phyloP scores from a whole-genome alignment of 2,329 filamentous ascomycete genomes.

The Calonectria pseudoreteaudii region DNA sequence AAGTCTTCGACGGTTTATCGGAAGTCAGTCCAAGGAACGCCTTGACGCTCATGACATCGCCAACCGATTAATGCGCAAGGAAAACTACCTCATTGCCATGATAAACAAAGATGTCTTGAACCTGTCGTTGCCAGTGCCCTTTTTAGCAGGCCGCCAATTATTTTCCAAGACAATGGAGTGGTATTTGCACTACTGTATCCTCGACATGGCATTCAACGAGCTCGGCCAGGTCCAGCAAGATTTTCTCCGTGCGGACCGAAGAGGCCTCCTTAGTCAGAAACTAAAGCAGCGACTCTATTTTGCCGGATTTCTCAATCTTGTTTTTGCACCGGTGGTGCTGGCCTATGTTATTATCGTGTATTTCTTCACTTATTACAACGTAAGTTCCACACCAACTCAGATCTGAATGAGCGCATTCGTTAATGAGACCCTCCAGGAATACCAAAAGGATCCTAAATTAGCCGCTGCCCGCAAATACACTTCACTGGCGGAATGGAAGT shows the following conservation, averaged over 20 bases:
- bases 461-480: constrained; percentile 89
- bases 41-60: constrained; percentile 98
- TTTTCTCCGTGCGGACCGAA: constrained; percentile 86
- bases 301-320: constrained; percentile 85
- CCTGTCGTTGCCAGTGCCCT: constrained; percentile 86
- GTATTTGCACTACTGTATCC: constrained; percentile 89
- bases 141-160: constrained; percentile 81
- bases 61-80: constrained; percentile 94
- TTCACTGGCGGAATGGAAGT: constrained; percentile 96
- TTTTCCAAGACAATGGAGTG: constrained; percentile 93
- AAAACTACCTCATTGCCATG: constrained; percentile 96
- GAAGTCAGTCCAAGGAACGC: constrained; percentile 90
- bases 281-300: constrained; percentile 83
- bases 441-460: constrained; percentile 91
- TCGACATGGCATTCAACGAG: constrained; percentile 94
- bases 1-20: constrained; percentile 69
- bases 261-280: constrained; percentile 81
- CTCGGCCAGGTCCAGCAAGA: constrained; percentile 87
- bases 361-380: constrained; percentile 95
- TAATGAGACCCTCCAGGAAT: constrained; percentile 71
- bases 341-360: constrained; percentile 88
- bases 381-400: constrained; percentile 53
- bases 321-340: constrained; percentile 90
- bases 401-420: background rate
- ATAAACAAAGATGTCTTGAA: constrained; percentile 98